Percentiles rank a stretch among this genome's conserved stretches.
Conservation (phyloP, 352 stramenopile species). For the Pythium guiyangense region DNA sequence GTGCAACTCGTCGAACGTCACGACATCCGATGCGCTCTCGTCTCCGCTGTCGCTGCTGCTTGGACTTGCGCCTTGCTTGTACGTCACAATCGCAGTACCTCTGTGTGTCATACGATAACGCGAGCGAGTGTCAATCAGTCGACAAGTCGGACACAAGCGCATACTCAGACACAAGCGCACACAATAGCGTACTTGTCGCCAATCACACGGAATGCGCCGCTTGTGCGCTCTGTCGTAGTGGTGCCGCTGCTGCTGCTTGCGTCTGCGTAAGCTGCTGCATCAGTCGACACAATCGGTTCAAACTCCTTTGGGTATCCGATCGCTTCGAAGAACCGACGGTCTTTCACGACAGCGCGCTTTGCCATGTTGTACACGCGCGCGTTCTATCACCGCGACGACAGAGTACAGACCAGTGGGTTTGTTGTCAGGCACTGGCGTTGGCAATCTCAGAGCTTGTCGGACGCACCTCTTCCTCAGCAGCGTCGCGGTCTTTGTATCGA, state of each 20-base stretch:
- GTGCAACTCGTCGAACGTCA: conserved; percentile 47
- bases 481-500: conserved; percentile 51
- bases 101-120: conserved; percentile 11
- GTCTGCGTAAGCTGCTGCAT: background rate
- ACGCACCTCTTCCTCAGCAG: conserved; percentile 44
- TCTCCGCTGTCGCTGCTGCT: conserved; percentile 10
- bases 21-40: conserved; percentile 23
- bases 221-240: background rate
- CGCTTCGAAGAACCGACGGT: conserved; percentile 63
- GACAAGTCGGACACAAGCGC: background rate
- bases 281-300: conserved; percentile 20
- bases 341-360: conserved; percentile 69
- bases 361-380: conserved; percentile 75
- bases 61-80: conserved; percentile 34
- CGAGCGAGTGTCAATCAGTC: background rate
- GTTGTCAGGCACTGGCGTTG: background rate
- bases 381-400: conserved; percentile 17
- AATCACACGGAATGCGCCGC: conserved; percentile 37
- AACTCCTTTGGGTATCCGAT: conserved; percentile 76
- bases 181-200: conserved; percentile 43
- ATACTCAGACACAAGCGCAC: conserved; percentile 1
- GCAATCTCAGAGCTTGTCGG: too few relatives aligned
- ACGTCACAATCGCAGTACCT: conserved; percentile 39
- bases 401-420: too few relatives aligned
- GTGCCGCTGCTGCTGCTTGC: background rate